Evolutionary conservation across 1,284 basidiomycete genomes (phyloP).

Genomic region (Ganoderma sinense): DNA sequence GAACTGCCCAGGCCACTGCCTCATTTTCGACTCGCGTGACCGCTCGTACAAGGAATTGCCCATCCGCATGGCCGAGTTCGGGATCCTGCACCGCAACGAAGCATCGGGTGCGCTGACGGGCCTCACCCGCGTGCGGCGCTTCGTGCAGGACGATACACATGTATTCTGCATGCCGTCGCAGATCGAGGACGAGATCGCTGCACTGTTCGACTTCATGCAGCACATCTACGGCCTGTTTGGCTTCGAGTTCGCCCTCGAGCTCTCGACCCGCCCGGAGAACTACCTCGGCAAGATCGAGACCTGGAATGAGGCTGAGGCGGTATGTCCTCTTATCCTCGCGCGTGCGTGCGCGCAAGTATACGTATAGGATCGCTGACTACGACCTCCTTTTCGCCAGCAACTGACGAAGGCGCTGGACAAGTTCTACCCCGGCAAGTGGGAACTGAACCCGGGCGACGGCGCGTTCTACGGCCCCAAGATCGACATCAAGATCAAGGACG

Average conservation of each 20-base stretch:
- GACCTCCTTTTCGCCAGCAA: slow-evolving; percentile 58
- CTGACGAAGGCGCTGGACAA: slow-evolving; percentile 87
- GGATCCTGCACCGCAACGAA: slow-evolving; percentile 97
- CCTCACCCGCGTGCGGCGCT: slow-evolving; percentile 92
- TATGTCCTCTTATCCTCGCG: slow-evolving; percentile 41
- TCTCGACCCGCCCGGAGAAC: slow-evolving; percentile 97
- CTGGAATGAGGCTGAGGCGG: slow-evolving; percentile 89
- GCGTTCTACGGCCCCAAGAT: slow-evolving; percentile 99
- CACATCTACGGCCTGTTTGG: slow-evolving; percentile 97
- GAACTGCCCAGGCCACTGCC: slow-evolving; percentile 99
- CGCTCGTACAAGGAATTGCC: slow-evolving; percentile 96
- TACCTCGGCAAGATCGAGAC: slow-evolving; percentile 90
- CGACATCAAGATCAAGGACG: slow-evolving; percentile 97
- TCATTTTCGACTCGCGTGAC: slow-evolving; percentile 96
- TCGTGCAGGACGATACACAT: slow-evolving; percentile 98
- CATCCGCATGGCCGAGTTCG: slow-evolving; percentile 98
- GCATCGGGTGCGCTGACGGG: slow-evolving; percentile 95
- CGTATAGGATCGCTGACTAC: neutral
- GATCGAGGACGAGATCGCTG: slow-evolving; percentile 89
- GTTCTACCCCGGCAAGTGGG: slow-evolving; percentile 92
- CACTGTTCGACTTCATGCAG: slow-evolving; percentile 95
- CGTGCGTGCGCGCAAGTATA: too few relatives aligned
- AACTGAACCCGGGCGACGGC: slow-evolving; percentile 95
- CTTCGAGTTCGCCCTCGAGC: slow-evolving; percentile 94
- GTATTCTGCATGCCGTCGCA: slow-evolving; percentile 97